Evolutionary conservation across 768 basidiomycete genomes (phyloP).

Genomic region (Boletus patriciae): DNA sequence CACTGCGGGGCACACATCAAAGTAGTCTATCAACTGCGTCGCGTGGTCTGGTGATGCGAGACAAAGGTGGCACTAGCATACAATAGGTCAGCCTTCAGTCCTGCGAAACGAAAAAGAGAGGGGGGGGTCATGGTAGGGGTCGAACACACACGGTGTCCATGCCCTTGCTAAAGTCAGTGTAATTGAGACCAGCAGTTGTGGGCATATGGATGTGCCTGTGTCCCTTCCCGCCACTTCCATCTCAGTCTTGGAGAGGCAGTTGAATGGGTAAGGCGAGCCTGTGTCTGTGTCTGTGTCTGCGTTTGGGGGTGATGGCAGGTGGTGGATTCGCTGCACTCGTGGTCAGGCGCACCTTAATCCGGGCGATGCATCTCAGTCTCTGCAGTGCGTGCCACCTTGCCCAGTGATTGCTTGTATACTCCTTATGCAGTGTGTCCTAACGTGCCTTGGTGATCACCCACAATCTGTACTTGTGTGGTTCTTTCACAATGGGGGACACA

Average conservation of each 20-base stretch:
- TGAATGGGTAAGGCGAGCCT: constrained; percentile 52
- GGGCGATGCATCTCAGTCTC: neutral
- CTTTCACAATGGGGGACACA: constrained; percentile 23
- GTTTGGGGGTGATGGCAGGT: neutral
- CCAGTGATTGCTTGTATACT: constrained; percentile 63
- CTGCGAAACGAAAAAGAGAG: too few species aligned
- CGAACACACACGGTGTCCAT: constrained; percentile 59
- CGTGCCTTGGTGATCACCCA: constrained; percentile 52
- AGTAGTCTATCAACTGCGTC: constrained; percentile 43
- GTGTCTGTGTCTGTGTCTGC: constrained; percentile 4
- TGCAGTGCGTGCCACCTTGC: constrained; percentile 37
- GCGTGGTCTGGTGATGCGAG: constrained; percentile 54
- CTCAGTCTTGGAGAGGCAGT: constrained; percentile 49
- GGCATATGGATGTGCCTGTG: neutral
- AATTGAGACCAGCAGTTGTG: constrained; percentile 52
- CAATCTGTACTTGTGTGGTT: constrained; percentile 60
- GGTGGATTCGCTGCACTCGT: neutral
- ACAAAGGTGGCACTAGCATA: constrained; percentile 67
- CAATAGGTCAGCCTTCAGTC: neutral
- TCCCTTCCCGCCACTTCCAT: neutral
- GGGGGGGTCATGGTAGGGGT: too few species aligned
- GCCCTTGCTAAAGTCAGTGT: constrained; percentile 80
- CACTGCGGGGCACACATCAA: constrained; percentile 30
- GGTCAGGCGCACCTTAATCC: neutral
- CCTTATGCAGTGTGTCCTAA: constrained; percentile 66